Evolutionary conservation across 306 rosid species (phyloP), one percentile per base, ranked within the genome.

Genomic region (Rosa multiflora): DNA sequence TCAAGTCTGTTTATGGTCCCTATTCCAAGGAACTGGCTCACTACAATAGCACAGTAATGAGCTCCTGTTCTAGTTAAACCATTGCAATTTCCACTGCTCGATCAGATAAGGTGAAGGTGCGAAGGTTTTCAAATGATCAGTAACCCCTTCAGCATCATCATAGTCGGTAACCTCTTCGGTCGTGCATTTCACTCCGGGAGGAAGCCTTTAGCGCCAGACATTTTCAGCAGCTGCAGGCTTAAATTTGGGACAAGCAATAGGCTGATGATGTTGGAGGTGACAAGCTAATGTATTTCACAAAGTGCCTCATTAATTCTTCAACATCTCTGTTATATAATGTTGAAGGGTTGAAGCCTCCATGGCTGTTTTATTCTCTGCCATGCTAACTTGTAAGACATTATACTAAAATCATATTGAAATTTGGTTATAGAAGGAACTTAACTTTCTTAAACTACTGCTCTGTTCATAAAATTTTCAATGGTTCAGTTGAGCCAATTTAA

Each of bases 1-100:
- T 92, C 39, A 92, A 94, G 78, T 76, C 86, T 67, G 78, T 92
- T 82, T 91, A 94, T 73, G 97, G 99, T 77, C 67, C 92, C 70
- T 61, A 83, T 69, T 92, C 99, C 26, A 82, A 88, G 85, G 99
- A 94, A 85, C 84, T 92, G 70, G 39, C 49, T 49, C 83, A 85
- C 85, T 94, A 89, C 88, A 87, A 92, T 77, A 10, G 75, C 58
- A 73, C 92, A 29, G 80, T 87, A 48, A 81, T 79, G 79, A 82
- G 52, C 76, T 64, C 85, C 2, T 56, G 82, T 72, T 75, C 85
- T 53, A 32, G 77, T 75, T 88, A 86, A 82, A 71, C 40, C 47
- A 40, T 67, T 3, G 66, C 17, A 67, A 20, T 58, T 23, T 42
- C 51, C 51, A 10, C 14, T 67, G 13, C 69, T 64, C 32, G 70